Conservation (phyloP, 768 basidiomycete species). For the Mycena crocata region DNA sequence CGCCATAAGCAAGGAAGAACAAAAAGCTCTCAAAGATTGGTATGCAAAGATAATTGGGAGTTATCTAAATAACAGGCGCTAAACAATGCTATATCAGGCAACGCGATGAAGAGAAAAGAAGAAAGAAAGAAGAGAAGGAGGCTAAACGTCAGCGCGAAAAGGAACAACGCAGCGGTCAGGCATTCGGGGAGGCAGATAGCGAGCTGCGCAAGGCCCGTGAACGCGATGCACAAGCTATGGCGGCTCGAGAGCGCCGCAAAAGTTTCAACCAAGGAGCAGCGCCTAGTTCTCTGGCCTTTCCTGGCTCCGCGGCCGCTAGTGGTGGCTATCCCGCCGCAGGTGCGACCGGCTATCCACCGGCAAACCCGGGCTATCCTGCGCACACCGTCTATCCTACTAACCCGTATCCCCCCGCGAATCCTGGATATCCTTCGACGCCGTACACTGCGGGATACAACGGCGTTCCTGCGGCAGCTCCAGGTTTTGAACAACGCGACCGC, state of each 20-base stretch:
- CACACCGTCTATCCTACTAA: too few species aligned
- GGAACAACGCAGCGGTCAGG: constrained; percentile 49
- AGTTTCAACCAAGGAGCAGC: constrained; percentile 60
- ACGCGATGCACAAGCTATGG: constrained; percentile 57
- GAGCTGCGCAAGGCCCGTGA: constrained; percentile 71
- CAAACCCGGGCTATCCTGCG: constrained; percentile 36
- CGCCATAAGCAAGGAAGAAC: constrained; percentile 52
- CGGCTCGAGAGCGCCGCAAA: constrained; percentile 61
- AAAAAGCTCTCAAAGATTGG: constrained; percentile 60
- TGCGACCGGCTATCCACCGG: constrained; percentile 11
- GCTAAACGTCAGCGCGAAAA: constrained; percentile 62
- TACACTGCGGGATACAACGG: constrained; percentile 37
- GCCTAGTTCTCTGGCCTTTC: constrained; percentile 45
- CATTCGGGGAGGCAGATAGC: constrained; percentile 55
- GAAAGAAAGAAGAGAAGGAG: constrained; percentile 60
- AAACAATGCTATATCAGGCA: constrained; percentile 49
- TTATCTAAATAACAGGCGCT: not conserved
- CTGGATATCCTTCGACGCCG: constrained; percentile 36
- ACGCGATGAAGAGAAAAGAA: constrained; percentile 56
- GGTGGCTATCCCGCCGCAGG: constrained; percentile 36
- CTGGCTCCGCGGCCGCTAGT: constrained; percentile 38
- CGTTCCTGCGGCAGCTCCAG: constrained; percentile 30
- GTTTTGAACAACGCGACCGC: constrained; percentile 42
- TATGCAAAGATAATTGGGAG: constrained; percentile 42
- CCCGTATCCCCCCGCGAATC: too few species aligned